A percentile compares a stretch with the other conserved stretches of the same genome.
Conservation (phyloP, 768 basidiomycete species). For the Naganishia randhawae region DNA sequence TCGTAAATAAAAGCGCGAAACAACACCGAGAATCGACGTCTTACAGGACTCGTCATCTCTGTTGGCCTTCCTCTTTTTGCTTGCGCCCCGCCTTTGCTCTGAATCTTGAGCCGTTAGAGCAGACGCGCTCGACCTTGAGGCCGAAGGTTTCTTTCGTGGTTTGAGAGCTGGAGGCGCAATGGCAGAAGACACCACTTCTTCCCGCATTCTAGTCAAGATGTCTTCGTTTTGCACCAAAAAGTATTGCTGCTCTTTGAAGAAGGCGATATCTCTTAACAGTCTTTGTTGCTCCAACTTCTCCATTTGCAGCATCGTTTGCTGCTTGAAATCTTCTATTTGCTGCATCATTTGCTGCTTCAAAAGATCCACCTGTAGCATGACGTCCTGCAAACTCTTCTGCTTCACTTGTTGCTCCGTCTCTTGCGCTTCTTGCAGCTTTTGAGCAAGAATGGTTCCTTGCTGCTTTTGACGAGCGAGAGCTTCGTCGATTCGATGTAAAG, state of each 20-base stretch:
- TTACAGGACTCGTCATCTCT: background rate
- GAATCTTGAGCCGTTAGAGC: background rate
- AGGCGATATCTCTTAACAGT: background rate
- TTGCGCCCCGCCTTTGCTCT: background rate
- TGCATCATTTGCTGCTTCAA: background rate
- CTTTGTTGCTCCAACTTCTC: background rate
- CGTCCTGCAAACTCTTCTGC: no score
- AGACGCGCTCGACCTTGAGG: background rate
- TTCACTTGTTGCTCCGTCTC: background rate
- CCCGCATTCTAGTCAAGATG: background rate
- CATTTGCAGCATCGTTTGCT: background rate
- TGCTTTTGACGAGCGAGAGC: background rate
- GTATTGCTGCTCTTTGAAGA: background rate
- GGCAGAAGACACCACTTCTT: background rate
- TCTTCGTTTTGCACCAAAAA: background rate
- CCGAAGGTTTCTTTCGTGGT: background rate
- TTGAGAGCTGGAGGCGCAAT: background rate
- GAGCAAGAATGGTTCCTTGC: background rate
- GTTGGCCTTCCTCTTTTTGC: slow-evolving; percentile 11
- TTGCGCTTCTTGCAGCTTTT: background rate
- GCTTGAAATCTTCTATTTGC: background rate
- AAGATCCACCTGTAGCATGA: no score
- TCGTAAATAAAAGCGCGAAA: background rate
- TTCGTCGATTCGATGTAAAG: background rate
- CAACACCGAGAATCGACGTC: background rate